Percentiles rank a stretch among this genome's conserved stretches.
phyloP scores from a whole-genome alignment of 345 rosid species.

The Pseudoturritis turrita region DNA sequence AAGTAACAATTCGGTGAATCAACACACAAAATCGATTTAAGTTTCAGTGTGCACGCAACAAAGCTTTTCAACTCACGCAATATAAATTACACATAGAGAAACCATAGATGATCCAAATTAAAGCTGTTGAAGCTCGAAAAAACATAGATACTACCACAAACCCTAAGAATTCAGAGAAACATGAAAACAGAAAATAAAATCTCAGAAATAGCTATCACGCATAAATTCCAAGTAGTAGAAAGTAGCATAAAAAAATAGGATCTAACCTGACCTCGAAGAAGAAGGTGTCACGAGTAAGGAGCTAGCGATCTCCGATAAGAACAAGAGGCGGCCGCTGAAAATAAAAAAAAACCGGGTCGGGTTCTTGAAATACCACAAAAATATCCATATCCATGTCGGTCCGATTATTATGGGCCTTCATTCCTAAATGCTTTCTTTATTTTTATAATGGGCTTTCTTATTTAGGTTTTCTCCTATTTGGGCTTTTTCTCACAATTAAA shows the following conservation, averaged over 20 bases:
- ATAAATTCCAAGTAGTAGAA: not conserved
- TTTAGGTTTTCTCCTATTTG: not conserved
- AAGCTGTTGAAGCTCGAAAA: not conserved
- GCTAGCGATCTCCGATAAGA: not conserved
- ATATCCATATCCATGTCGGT: not conserved
- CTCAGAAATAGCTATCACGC: not conserved
- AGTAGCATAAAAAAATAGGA: not conserved
- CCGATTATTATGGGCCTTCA: not conserved
- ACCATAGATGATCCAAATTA: not conserved
- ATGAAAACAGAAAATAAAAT: not conserved
- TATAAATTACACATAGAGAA: not conserved
- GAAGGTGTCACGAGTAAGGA: not conserved
- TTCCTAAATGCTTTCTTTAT: not conserved
- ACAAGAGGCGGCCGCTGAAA: not conserved
- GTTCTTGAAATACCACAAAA: not conserved
- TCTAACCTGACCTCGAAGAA: not conserved
- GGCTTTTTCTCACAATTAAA: too few relatives aligned
- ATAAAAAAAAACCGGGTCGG: conserved; percentile 5
- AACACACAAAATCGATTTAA: not conserved
- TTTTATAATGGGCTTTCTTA: not conserved
- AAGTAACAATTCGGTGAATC: not conserved
- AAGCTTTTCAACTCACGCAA: not conserved
- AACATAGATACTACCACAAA: not conserved
- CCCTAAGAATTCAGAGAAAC: not conserved
- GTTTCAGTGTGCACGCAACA: not conserved